A percentile compares a stretch with the other conserved stretches of the same genome.
Evolutionary conservation across 2,329 filamentous ascomycete species (phyloP).

Genomic region (Cercospora citrullina): DNA sequence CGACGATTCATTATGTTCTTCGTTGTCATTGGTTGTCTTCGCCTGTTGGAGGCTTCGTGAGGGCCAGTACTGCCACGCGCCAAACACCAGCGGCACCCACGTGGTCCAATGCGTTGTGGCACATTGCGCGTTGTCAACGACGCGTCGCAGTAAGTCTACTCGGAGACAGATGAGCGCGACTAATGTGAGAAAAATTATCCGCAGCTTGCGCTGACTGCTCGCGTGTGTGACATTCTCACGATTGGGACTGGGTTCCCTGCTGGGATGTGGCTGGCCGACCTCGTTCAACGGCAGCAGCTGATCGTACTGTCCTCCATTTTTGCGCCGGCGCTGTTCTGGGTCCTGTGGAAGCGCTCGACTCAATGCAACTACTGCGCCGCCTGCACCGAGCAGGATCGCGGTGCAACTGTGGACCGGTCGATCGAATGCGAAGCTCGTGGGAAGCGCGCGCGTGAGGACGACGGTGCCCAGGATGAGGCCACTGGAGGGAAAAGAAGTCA

Average conservation of each 20-base stretch:
- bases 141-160: constrained; percentile 44
- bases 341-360: constrained; percentile 38
- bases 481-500: constrained; percentile 13
- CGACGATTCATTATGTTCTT: constrained; percentile 38
- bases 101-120: constrained; percentile 34
- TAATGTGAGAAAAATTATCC: constrained; percentile 33
- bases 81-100: constrained; percentile 35
- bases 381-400: constrained; percentile 45
- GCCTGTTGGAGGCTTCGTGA: constrained; percentile 26
- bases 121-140: constrained; percentile 48
- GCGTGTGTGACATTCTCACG: constrained; percentile 28
- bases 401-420: constrained; percentile 49
- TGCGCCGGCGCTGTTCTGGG: constrained; percentile 4
- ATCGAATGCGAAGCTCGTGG: constrained; percentile 42
- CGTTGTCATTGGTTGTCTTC: constrained; percentile 17
- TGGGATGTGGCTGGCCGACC: constrained; percentile 27
- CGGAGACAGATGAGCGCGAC: constrained; percentile 37
- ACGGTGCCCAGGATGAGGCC: constrained; percentile 36
- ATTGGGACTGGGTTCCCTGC: constrained; percentile 28
- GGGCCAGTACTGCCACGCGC: constrained; percentile 32
- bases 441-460: constrained; percentile 28
- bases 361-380: constrained; percentile 41
- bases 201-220: constrained; percentile 32
- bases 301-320: constrained; percentile 32
- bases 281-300: constrained; percentile 38